Evolutionary conservation across 768 basidiomycete species (phyloP), one percentile per base, ranked within the genome.

Genomic region (Tylopilus subfusipes): DNA sequence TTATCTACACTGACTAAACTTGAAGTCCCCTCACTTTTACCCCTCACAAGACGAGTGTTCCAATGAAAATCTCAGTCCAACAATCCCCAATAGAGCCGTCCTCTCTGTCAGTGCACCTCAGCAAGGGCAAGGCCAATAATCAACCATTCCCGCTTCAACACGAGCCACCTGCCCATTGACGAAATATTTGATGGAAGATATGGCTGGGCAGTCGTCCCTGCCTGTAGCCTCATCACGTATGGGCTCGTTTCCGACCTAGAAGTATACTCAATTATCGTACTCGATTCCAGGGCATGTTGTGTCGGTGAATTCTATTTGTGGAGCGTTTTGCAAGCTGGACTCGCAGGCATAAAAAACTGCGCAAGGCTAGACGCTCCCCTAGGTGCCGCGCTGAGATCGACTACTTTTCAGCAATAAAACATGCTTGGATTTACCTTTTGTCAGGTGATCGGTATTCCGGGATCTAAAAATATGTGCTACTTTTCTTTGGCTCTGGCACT

Each of bases 401-500:
- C 47, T 71, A 16, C 40, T 34, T 39, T 11, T 46, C 12, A 18
- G 11, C 27, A 25, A 42, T 19, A 10, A 14, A 34, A 22, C 14
- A 10, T 6, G 5, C 16, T 44, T 5, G 16, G 10, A 21, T 49
- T 52, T 11, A 59, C 30, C 6, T 42, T 24, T 40, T 33, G 24
- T 21, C 45, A 69, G 70, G 67, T 40, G 19, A 19, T 19, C 68
- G 65, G 9, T 31, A 33, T 34, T 34, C 42, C 43, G 8, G 24
- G 42, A 36, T 34, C 42, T 31, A 8, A 52, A 39, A 36, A 44
- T 44, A 36, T 24, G 47, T 63, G 14, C 50, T 64, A 8, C 60
- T 73, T 8, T 72, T 66, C 53, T 31, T 72, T n/a, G 70, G 68
- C 4, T 68, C 66, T 29, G 69, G 60, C n/a, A 54, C 72, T 24